Evolutionary conservation across 1,284 basidiomycete species (phyloP).

Genomic region (Moesziomyces globuligerus): DNA sequence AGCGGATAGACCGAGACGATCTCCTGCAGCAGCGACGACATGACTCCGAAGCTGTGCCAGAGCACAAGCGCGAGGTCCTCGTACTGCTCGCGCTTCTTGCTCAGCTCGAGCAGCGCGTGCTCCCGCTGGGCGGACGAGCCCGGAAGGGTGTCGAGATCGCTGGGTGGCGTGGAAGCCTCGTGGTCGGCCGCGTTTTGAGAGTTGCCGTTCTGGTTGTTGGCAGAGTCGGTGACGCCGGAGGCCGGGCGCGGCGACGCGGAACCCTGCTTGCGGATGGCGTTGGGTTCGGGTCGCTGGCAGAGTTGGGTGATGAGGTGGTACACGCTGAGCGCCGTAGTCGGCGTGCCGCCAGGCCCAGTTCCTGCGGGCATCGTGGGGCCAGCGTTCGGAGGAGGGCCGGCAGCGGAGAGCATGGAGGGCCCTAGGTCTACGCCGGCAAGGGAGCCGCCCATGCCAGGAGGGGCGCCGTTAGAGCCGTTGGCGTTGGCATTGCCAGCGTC

Average conservation of each 20-base stretch:
- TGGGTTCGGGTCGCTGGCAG: conserved; percentile 63
- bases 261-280: conserved; percentile 27
- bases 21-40: conserved; percentile 97
- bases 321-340: conserved; percentile 63
- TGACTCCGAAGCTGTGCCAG: conserved; percentile 99
- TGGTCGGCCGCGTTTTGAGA: conserved; percentile 8
- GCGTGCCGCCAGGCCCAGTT: conserved; percentile 59
- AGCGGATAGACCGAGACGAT: conserved; percentile 98
- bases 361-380: conserved; percentile 57
- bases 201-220: conserved; percentile 8
- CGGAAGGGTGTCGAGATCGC: conserved; percentile 44
- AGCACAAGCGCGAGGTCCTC: conserved; percentile 96
- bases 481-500: conserved; percentile 6
- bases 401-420: conserved; percentile 58
- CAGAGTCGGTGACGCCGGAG: conserved; percentile 1
- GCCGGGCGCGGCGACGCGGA: conserved; percentile 18
- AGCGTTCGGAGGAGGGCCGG: conserved; percentile 56
- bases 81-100: conserved; percentile 99
- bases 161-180: conserved; percentile 12
- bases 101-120: conserved; percentile 78
- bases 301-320: conserved; percentile 66
- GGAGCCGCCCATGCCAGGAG: conserved; percentile 53
- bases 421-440: conserved; percentile 54
- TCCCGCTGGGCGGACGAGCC: conserved; percentile 63
- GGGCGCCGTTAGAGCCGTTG: conserved; percentile 23